These are phyloP conservation scores for Fusarium heterosporum DNA, from an alignment of 2,329 filamentous ascomycete species.

Conservation along the genomic window DNA sequence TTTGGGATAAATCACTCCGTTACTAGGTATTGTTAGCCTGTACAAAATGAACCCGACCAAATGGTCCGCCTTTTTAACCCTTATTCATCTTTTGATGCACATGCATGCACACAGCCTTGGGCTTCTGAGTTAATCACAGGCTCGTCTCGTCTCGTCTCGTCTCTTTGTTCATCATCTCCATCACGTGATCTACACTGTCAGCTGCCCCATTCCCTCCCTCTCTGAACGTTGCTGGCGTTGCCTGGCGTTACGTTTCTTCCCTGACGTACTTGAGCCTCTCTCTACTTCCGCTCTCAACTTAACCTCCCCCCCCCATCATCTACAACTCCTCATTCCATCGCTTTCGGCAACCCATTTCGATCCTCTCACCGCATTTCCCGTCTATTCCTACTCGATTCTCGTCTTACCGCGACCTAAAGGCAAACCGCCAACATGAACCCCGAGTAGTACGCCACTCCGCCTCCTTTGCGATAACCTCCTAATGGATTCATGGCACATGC, in stretches of 20 bases:
- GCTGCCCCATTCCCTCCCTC: constrained; percentile 43
- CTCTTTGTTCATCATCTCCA: constrained; percentile 17
- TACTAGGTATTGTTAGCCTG: neutral
- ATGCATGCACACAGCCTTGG: constrained; percentile 2
- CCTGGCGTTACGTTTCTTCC: constrained; percentile 50
- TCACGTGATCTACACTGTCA: constrained; percentile 47
- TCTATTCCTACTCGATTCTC: constrained; percentile 9
- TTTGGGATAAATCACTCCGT: constrained; percentile 4
- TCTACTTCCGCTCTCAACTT: constrained; percentile 47
- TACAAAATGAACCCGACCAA: neutral
- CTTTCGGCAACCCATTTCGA: constrained; percentile 14
- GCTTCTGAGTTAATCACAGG: constrained; percentile 5
- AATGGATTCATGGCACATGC: constrained; percentile 38
- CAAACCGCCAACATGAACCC: constrained; percentile 80
- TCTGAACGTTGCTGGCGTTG: constrained; percentile 44
- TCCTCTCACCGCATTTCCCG: constrained; percentile 9
- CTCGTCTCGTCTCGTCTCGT: neutral
- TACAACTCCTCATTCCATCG: constrained; percentile 39
- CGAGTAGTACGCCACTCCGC: constrained; percentile 78
- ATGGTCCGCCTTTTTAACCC: neutral
- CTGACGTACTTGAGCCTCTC: constrained; percentile 52
- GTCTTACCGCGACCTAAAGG: constrained; percentile 25
- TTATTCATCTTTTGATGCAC: neutral
- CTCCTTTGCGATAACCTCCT: constrained; percentile 50
- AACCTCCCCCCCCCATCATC: constrained; percentile 45